These are phyloP conservation scores for Moesziomyces sp. DNA, from an alignment of 1,284 basidiomycete genomes.

Conservation along the genomic window DNA sequence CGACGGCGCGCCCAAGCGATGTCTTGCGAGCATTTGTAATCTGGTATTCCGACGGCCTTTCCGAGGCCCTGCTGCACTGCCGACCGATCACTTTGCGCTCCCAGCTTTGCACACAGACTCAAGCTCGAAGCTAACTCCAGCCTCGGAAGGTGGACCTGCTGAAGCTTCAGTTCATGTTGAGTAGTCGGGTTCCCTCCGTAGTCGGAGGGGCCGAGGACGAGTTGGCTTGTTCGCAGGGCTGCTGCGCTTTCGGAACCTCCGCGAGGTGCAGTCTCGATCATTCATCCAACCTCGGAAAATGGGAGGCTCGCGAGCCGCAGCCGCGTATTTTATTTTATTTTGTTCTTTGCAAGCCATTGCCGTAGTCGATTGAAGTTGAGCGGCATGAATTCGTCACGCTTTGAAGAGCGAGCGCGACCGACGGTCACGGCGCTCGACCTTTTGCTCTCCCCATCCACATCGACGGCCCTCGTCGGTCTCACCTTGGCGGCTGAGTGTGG, in stretches of 20 bases:
- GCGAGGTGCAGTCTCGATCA: not conserved
- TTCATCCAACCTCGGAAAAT: not conserved
- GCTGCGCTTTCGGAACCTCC: not conserved
- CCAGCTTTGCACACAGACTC: too few relatives aligned
- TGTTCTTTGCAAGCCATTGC: not conserved
- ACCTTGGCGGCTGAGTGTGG: too few relatives aligned
- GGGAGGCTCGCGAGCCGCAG: not conserved
- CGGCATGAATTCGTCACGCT: not conserved
- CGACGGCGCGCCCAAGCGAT: too few relatives aligned
- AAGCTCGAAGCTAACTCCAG: too few relatives aligned
- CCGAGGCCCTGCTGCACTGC: too few relatives aligned
- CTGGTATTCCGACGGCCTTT: too few relatives aligned
- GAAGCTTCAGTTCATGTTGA: too few relatives aligned
- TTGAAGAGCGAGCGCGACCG: not conserved
- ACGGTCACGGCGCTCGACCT: not conserved
- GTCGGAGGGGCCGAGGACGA: too few relatives aligned
- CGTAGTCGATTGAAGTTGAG: not conserved
- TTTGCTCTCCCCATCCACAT: not conserved
- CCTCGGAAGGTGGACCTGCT: too few relatives aligned
- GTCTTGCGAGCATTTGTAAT: too few relatives aligned
- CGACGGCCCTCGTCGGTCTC: conserved; percentile 1
- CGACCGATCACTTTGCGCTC: too few relatives aligned
- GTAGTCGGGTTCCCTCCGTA: too few relatives aligned
- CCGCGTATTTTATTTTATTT: not conserved
- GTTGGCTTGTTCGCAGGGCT: not conserved